These are phyloP conservation scores for Fusarium caatingaense DNA, from an alignment of 2,329 filamentous ascomycete species.

Conservation along the genomic window DNA sequence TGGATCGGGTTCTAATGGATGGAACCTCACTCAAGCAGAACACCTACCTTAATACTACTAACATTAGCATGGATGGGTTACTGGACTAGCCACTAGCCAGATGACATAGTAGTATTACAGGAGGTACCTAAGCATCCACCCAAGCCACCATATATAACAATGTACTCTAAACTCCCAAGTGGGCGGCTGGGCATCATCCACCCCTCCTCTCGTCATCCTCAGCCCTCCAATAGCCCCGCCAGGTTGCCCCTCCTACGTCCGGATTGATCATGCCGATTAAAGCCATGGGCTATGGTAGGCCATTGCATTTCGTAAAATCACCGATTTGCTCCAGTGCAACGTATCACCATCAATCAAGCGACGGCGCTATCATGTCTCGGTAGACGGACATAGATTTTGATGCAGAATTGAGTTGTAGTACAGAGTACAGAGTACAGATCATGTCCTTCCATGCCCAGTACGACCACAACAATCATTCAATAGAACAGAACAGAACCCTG, in stretches of 20 bases:
- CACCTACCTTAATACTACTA: neutral
- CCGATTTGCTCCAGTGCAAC: constrained; percentile 32
- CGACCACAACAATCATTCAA: neutral
- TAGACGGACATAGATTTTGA: constrained; percentile 12
- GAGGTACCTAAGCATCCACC: constrained; percentile 16
- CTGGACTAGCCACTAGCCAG: constrained; percentile 6
- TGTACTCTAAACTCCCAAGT: constrained; percentile 19
- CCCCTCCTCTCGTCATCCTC: constrained; percentile 28
- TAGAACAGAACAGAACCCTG: neutral
- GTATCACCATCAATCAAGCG: constrained; percentile 14
- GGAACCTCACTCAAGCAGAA: constrained; percentile 6
- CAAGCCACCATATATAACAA: neutral
- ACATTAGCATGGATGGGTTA: neutral
- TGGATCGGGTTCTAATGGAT: constrained; percentile 29
- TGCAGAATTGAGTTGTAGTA: constrained; percentile 25
- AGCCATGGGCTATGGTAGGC: constrained; percentile 11
- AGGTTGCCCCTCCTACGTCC: constrained; percentile 47
- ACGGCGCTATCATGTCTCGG: constrained; percentile 18
- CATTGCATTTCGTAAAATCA: constrained; percentile 26
- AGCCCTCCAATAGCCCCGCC: constrained; percentile 34
- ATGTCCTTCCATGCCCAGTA: neutral
- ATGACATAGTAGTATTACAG: constrained; percentile 41
- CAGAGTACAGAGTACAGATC: constrained; percentile 11
- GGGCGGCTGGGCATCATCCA: constrained; percentile 27
- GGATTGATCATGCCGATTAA: constrained; percentile 27